Evolutionary conservation across 2,329 filamentous ascomycete species (phyloP), one percentile per base, ranked within the genome.

Genomic region (Fonsecaea pedrosoi): DNA sequence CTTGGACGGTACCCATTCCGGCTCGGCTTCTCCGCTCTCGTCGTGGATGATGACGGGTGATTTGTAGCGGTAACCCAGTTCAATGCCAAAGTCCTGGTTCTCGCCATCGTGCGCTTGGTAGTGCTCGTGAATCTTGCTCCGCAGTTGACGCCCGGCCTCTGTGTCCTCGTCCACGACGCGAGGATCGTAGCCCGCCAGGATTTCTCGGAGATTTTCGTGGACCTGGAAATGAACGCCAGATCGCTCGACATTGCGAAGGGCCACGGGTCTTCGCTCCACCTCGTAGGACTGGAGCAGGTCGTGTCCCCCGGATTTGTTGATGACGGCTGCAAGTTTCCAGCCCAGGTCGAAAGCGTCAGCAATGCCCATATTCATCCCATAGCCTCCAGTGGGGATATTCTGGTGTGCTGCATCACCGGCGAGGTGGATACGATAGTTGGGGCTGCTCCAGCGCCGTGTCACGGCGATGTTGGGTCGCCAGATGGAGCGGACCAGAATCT

Each of bases 351-450:
- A 78, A 0, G 83, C 81, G 63, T 87, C 85, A n/a, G 83, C 82
- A 25, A 87, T 80, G 0, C 85, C 84, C 0, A 83, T 83, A 71
- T 87, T 87, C 84, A 88, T 85, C 0, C 86, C 86, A 71, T 87
- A 85, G 0, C 84, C 86, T 1, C 84, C 86, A 68, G 25, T 25
- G 25, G 25, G 25, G 25, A 25, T 25, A 25, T 87, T 84, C n/a
- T 85, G 85, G 66, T 88, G 85, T 1, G 83, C 84, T 4, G 85
- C 84, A 62, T 89, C 86, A 10, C 86, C 85, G 1, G 83, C 85
- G 0, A 88, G 75, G 54, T 77, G 73, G 3, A 77, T 68, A 1
- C 69, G 67, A 4, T 66, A 54, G 13, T 59, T 45, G 5, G 55
- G 42, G 7, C 64, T 69, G 12, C 38, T 34, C 35, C 73, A 78